Evolutionary conservation across 768 basidiomycete genomes (phyloP).

Genomic region (Lactifluus piperatus): DNA sequence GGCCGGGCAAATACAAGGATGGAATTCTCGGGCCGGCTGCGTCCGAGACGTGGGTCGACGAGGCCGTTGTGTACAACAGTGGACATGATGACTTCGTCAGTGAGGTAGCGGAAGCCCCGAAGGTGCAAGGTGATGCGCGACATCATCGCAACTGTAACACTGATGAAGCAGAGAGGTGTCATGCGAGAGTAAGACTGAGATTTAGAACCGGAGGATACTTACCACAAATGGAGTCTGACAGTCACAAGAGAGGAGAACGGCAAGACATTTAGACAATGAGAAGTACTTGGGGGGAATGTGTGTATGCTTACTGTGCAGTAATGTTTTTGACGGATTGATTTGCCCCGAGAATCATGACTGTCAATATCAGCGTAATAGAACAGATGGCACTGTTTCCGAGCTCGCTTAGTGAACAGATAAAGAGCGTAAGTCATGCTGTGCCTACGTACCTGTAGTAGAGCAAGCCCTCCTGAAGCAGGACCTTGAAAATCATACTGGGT

Average conservation of each 20-base stretch:
- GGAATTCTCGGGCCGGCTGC: neutral
- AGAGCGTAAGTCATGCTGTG: neutral
- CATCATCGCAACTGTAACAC: too few species aligned
- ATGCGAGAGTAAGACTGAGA: neutral
- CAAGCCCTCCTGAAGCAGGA: slow-evolving; percentile 11
- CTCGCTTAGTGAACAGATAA: neutral
- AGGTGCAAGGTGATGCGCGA: too few species aligned
- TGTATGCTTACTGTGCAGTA: slow-evolving; percentile 29
- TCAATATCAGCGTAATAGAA: slow-evolving; percentile 30
- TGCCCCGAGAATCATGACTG: slow-evolving; percentile 32
- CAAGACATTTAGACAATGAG: neutral
- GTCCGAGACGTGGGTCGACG: too few species aligned
- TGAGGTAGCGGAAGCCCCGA: neutral
- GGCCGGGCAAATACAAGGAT: neutral
- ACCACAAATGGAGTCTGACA: slow-evolving; percentile 6
- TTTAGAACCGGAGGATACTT: neutral
- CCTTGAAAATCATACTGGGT: neutral
- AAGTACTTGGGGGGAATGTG: neutral
- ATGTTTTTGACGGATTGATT: slow-evolving; percentile 28
- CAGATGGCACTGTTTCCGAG: slow-evolving; percentile 29
- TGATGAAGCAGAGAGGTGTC: neutral
- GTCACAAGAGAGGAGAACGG: neutral
- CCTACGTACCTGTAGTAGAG: slow-evolving; percentile 10
- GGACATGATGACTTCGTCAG: neutral
- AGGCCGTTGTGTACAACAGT: neutral